Percentiles rank a stretch among this genome's conserved stretches.
These are phyloP conservation scores for Stipa capillata DNA, from an alignment of 176 grass and related monocot species.

Conservation along the genomic window DNA sequence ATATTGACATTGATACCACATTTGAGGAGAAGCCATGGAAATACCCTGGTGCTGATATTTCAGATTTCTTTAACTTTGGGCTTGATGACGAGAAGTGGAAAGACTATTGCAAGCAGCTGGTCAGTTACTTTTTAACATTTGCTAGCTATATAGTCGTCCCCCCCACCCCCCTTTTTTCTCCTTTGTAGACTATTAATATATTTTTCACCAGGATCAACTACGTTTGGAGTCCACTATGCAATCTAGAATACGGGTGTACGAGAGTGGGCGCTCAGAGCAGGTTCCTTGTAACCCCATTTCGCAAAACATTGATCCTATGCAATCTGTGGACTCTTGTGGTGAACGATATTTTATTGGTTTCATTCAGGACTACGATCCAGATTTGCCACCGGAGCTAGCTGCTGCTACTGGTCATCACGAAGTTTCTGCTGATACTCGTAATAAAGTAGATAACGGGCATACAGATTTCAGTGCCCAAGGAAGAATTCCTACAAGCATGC, in stretches of 20 bases:
- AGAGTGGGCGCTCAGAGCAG: slow-evolving; percentile 95
- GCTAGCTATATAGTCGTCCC: not conserved
- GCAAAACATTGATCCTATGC: not conserved
- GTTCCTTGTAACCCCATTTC: slow-evolving; percentile 23
- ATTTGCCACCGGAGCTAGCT: slow-evolving; percentile 96
- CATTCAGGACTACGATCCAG: slow-evolving; percentile 86
- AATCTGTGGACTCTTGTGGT: slow-evolving; percentile 5
- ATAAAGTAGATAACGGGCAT: slow-evolving; percentile 41
- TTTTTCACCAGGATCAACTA: slow-evolving; percentile 62
- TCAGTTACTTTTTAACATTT: slow-evolving; percentile 36
- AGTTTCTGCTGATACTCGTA: slow-evolving; percentile 44
- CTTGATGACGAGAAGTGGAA: slow-evolving; percentile 95
- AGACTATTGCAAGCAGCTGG: slow-evolving; percentile 87
- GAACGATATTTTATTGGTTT: slow-evolving; percentile 21
- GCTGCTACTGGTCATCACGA: slow-evolving; percentile 75
- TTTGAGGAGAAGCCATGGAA: slow-evolving; percentile 99
- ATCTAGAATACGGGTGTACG: slow-evolving; percentile 98
- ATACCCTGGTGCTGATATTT: slow-evolving; percentile 73
- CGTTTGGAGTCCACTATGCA: slow-evolving; percentile 97
- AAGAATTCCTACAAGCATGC: slow-evolving; percentile 42
- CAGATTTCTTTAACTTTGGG: slow-evolving; percentile 93
- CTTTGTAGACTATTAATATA: slow-evolving; percentile 3
- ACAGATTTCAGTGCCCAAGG: slow-evolving; percentile 54
- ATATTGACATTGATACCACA: slow-evolving; percentile 65
- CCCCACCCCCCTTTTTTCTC: not conserved